These are phyloP conservation scores for Babesia ovis DNA, from an alignment of 169 alveolate species.

Conservation along the genomic window DNA sequence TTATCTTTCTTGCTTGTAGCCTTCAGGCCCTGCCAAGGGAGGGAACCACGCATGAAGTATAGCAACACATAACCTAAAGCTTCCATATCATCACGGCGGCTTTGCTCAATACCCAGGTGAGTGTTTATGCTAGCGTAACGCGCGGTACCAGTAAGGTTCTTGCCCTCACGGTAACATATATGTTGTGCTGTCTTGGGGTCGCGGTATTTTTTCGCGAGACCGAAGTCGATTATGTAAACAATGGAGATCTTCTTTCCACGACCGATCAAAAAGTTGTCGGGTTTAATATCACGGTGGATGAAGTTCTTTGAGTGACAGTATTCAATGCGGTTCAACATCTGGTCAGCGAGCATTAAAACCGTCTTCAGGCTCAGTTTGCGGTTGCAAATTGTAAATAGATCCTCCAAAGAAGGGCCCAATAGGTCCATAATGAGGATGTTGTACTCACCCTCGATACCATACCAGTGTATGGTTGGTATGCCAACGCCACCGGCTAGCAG, in stretches of 20 bases:
- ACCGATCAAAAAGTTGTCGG: slow-evolving; percentile 95
- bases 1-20: slow-evolving; percentile 95
- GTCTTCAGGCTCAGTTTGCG: slow-evolving; percentile 94
- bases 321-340: slow-evolving; percentile 93
- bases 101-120: slow-evolving; percentile 98
- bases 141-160: slow-evolving; percentile 98
- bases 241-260: slow-evolving; percentile 85
- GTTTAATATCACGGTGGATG: slow-evolving; percentile 97
- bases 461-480: slow-evolving; percentile 96
- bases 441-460: slow-evolving; percentile 98
- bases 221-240: slow-evolving; percentile 93
- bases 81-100: slow-evolving; percentile 98
- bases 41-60: slow-evolving; percentile 95
- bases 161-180: slow-evolving; percentile 96
- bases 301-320: slow-evolving; percentile 93
- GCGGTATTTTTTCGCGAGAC: slow-evolving; percentile 94
- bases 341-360: slow-evolving; percentile 93
- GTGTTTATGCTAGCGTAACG: slow-evolving; percentile 97
- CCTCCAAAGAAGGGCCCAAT: slow-evolving; percentile 97
- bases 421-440: slow-evolving; percentile 95
- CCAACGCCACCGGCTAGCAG: slow-evolving; percentile 94
- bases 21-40: slow-evolving; percentile 98
- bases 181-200: slow-evolving; percentile 95
- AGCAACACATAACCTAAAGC: slow-evolving; percentile 97
- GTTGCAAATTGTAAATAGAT: slow-evolving; percentile 92